Evolutionary conservation across 371 early-diverging fungal species (phyloP), one percentile per base, ranked within the genome.

Genomic region (Mortierella sp.): DNA sequence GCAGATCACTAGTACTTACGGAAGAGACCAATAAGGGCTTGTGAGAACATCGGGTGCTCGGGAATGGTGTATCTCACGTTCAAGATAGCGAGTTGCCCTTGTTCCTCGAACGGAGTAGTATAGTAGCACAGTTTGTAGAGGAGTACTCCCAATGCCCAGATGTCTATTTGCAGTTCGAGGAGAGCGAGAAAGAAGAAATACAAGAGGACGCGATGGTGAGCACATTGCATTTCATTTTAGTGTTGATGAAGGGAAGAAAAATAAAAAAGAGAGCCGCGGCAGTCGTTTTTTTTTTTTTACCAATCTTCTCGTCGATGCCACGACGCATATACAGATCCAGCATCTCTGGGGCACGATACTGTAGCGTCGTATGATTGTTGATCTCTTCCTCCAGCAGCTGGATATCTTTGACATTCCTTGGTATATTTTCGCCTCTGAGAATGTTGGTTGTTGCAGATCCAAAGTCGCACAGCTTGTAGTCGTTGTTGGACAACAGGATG

Each of bases 281-380:
- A n/a, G 84, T 94, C 14, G 2, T 34, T 4, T 7, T 34, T 14
- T 14, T 34, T 34, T 14, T 34, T 11, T 34, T 34, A 79, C 94
- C 97, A 4, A 92, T 89, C 76, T 95, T 94, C 69, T 95, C 95
- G 62, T 88, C 90, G 24, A 97, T 80, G 1, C 94, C 95, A 42
- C 82, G 80, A 55, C 86, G 87, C 81, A 89, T 86, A 80, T 94
- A 96, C 54, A 96, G 80, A 82, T 97, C 96, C 63, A 93, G 84
- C 90, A 96, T 89, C 75, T 97, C 97, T 0, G 97, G 97, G 4
- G 96, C 91, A 21, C 97, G 88, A 72, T 97, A 97, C 79, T 96
- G 96, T 31, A 95, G 80, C 5, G 97, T 97, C 4, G 97, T 96
- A 64, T 89, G 88, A 50, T 87, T 87, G 54, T 91, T 90, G 56